phyloP scores from a whole-genome alignment of 192 early-diverging fungal genomes.

The Gaertneriomyces semiglobifer region DNA sequence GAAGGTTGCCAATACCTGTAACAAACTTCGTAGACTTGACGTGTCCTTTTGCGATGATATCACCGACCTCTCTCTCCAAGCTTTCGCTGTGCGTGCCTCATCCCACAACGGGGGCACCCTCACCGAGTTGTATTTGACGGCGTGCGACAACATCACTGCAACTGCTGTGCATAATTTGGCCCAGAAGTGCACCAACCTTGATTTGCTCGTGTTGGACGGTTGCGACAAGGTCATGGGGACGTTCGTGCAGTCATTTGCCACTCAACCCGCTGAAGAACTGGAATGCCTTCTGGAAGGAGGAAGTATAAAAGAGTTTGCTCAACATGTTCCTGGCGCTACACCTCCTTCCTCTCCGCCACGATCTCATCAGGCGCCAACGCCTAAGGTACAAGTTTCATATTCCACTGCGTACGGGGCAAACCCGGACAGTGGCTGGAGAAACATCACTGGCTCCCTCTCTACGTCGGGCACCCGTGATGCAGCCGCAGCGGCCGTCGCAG shows the following conservation, averaged over 20 bases:
- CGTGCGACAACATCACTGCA: conserved; percentile 43
- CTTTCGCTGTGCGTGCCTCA: conserved; percentile 33
- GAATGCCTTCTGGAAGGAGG: conserved; percentile 45
- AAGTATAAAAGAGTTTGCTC: conserved; percentile 16
- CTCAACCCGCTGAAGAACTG: conserved; percentile 38
- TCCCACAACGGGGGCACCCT: conserved; percentile 26
- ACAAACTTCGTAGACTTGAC: conserved; percentile 38
- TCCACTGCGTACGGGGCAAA: conserved; percentile 13
- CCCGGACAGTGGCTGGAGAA: conserved; percentile 2
- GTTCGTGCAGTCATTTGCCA: conserved; percentile 40
- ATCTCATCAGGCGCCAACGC: neutral
- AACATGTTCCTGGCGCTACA: conserved; percentile 22
- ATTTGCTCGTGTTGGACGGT: conserved; percentile 50
- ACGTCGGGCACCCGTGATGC: conserved; percentile 7
- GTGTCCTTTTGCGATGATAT: conserved; percentile 46
- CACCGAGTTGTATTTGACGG: conserved; percentile 43
- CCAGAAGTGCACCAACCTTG: conserved; percentile 33
- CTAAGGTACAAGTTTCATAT: conserved; percentile 33
- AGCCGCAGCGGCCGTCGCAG: conserved; percentile 21
- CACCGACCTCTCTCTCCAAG: conserved; percentile 44
- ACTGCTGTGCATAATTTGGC: conserved; percentile 42
- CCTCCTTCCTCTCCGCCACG: conserved; percentile 32
- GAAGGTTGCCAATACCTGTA: conserved; percentile 39
- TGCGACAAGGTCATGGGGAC: conserved; percentile 41
- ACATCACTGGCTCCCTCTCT: neutral